A percentile compares a stretch with the other conserved stretches of the same genome.
Conservation (phyloP, 495 filamentous ascomycete genomes). For the Aspergillus hancockii region DNA sequence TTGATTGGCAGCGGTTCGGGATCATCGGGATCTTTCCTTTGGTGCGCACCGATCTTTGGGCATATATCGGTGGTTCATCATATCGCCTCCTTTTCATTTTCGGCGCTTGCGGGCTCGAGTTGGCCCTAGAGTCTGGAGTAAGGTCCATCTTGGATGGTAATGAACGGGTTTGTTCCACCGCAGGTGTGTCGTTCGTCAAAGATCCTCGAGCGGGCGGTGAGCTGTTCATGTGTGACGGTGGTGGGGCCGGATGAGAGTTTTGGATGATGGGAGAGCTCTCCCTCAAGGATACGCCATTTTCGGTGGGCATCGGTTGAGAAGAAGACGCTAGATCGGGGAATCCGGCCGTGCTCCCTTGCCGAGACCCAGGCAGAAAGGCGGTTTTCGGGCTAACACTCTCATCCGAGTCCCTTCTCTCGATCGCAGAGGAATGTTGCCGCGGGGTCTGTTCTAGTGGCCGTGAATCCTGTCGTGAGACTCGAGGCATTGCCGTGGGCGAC, state of each 20-base stretch:
- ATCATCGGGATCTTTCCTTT: constrained; percentile 42
- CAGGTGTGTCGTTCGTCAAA: constrained; percentile 16
- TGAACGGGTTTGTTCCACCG: constrained; percentile 7
- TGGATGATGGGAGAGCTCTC: constrained; percentile 25
- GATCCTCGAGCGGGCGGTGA: constrained; percentile 28
- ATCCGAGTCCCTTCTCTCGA: constrained; percentile 41
- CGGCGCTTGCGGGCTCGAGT: constrained; percentile 28
- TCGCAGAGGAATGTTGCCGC: constrained; percentile 22
- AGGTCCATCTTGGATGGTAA: constrained; percentile 28
- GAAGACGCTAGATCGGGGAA: constrained; percentile 20
- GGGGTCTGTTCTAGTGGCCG: constrained; percentile 32
- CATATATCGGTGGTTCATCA: constrained; percentile 50
- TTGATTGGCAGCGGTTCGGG: constrained; percentile 33
- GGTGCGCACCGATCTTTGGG: constrained; percentile 39
- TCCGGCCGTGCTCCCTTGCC: constrained; percentile 30
- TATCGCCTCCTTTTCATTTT: constrained; percentile 42
- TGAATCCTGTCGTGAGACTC: constrained; percentile 30
- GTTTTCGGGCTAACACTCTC: constrained; percentile 50
- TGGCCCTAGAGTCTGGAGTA: constrained; percentile 20
- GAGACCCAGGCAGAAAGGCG: constrained; percentile 28
- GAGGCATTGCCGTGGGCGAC: constrained; percentile 33
- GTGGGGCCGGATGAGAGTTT: constrained; percentile 21
- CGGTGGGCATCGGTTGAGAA: constrained; percentile 21
- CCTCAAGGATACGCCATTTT: constrained; percentile 30
- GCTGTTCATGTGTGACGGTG: constrained; percentile 31